Conservation (phyloP, 495 filamentous ascomycete genomes). For the Penicillium alfredii region DNA sequence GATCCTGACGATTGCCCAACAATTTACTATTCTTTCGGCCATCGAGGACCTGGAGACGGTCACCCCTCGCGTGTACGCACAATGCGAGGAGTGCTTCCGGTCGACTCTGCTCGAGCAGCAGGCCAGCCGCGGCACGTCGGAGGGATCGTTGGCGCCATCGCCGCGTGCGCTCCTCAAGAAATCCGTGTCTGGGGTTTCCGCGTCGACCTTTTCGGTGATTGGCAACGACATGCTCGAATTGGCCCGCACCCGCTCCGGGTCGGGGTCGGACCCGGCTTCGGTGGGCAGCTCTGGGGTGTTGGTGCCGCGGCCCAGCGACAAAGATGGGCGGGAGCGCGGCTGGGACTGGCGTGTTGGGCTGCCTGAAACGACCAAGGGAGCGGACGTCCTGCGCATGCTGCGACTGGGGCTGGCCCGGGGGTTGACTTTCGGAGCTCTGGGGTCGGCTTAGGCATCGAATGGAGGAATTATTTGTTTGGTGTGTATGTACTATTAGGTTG, state of each 20-base stretch:
- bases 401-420: slow-evolving; percentile 66
- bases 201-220: slow-evolving; percentile 58
- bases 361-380: slow-evolving; percentile 48
- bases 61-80: slow-evolving; percentile 58
- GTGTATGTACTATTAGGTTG: slow-evolving; percentile 1
- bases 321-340: slow-evolving; percentile 45
- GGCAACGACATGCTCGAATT: slow-evolving; percentile 64
- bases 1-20: slow-evolving; percentile 50
- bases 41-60: slow-evolving; percentile 79
- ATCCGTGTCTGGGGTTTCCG: slow-evolving; percentile 51
- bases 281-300: slow-evolving; percentile 52
- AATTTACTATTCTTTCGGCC: slow-evolving; percentile 69
- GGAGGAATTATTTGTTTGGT: slow-evolving; percentile 1
- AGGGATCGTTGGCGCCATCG: slow-evolving; percentile 39
- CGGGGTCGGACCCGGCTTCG: slow-evolving; percentile 36
- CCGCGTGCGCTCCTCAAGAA: slow-evolving; percentile 64
- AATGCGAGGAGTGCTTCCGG: slow-evolving; percentile 64
- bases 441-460: slow-evolving; percentile 17
- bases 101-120: slow-evolving; percentile 42
- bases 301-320: slow-evolving; percentile 34
- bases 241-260: slow-evolving; percentile 44
- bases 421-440: slow-evolving; percentile 34
- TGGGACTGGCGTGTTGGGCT: slow-evolving; percentile 84
- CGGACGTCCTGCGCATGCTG: slow-evolving; percentile 65
- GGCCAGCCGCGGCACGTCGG: slow-evolving; percentile 41